Evolutionary conservation across 371 early-diverging fungal species (phyloP), one percentile per base, ranked within the genome.

Genomic region (Edhazardia aedis): DNA sequence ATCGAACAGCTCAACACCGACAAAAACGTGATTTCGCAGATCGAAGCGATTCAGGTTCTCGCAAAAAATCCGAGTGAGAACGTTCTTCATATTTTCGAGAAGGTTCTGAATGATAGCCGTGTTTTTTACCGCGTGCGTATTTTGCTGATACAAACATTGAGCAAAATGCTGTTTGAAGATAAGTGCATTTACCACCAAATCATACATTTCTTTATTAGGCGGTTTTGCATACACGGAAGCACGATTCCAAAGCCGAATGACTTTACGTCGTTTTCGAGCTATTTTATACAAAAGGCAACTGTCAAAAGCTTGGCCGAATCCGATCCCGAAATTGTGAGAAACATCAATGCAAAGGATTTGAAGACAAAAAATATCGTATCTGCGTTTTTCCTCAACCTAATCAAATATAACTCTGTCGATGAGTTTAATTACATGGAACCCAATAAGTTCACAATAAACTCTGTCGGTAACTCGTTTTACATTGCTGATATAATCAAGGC

Each of bases 201-300:
- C n/a, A 61, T 74, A 16, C 68, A 66, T 54, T 69, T 44, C 56
- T 74, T 74, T 61, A 59, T 67, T 4, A 66, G 54, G 48, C 65
- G 59, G 39, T 63, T 57, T 42, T 74, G 69, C 53, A 55, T 70
- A 1, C 65, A 70, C 14, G 61, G 62, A 28, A 65, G 67, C 24
- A 74, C 74, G 1, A 56, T 74, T 42, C 53, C 67, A 12, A 70
- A 61, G 45, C 52, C 53, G 14, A 70, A 66, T 51, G 70, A 69
- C 40, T 70, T 65, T 62, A 55, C 53, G 9, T 38, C 40, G 39
- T 59, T 71, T 47, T 24, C 63, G 27, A 46, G 36, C 21, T 72
- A 69, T 57, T 65, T 72, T 51, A 56, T 70, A 45, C 62, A 74
- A 49, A 67, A 65, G 53, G 56, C 59, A 44, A 42, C 67, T 46